Conservation (phyloP, 306 rosid species). For the Malus fusca region DNA sequence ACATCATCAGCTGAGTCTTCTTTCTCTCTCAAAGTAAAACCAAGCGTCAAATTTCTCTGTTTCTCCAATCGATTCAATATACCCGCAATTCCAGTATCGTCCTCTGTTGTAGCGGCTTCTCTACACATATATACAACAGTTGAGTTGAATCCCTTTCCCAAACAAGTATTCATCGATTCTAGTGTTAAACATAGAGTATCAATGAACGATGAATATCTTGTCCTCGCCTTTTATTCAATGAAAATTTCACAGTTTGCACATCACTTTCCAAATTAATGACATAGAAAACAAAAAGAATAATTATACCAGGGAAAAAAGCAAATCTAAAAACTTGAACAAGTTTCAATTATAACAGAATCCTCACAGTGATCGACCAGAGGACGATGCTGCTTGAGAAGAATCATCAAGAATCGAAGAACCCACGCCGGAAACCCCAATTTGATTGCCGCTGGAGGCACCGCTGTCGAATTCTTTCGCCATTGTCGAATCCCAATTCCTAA, state of each 20-base stretch:
- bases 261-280: not conserved
- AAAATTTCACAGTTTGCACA: not conserved
- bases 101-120: slow-evolving; percentile 31
- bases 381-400: slow-evolving; percentile 24
- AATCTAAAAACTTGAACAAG: not conserved
- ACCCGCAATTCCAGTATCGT: slow-evolving; percentile 77
- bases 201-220: not conserved
- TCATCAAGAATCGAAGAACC: slow-evolving; percentile 18
- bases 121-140: slow-evolving; percentile 28
- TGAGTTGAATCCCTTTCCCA: slow-evolving; percentile 3
- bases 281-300: not conserved
- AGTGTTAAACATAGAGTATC: not conserved
- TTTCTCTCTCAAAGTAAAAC: slow-evolving; percentile 30
- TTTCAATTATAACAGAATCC: slow-evolving; percentile 28
- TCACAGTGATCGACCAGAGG: slow-evolving; percentile 52
- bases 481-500: not conserved
- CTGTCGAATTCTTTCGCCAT: not conserved
- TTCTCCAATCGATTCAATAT: slow-evolving; percentile 79
- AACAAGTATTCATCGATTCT: not conserved
- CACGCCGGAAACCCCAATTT: slow-evolving; percentile 17
- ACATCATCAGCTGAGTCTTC: slow-evolving; percentile 43
- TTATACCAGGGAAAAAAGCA: not conserved
- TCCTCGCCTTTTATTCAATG: not conserved
- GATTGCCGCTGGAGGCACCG: slow-evolving; percentile 10
- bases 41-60: slow-evolving; percentile 45